A percentile compares a stretch with the other conserved stretches of the same genome.
Evolutionary conservation across 805 yeast species (phyloP).

Genomic region (Yamadazyma sp.): DNA sequence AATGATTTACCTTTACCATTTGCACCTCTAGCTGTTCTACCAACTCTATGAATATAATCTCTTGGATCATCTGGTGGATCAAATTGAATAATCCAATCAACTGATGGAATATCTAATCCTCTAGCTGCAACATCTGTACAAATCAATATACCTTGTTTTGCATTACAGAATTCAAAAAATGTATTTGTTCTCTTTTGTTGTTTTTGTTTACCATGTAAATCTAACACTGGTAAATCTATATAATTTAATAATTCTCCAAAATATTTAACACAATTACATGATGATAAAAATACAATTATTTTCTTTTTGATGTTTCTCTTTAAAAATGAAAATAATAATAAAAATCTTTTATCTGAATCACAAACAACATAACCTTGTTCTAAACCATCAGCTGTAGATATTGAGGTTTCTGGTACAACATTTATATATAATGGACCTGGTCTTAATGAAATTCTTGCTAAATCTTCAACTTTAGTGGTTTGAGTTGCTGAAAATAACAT

Average conservation of each 20-base stretch:
- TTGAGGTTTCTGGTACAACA: slow-evolving; percentile 79
- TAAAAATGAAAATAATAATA: slow-evolving; percentile 85
- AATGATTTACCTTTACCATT: slow-evolving; percentile 88
- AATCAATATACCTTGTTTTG: slow-evolving; percentile 85
- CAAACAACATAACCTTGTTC: slow-evolving; percentile 99
- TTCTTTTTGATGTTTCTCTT: slow-evolving; percentile 91
- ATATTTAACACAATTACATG: slow-evolving; percentile 96
- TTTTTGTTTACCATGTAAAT: slow-evolving; percentile 96
- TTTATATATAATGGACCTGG: slow-evolving; percentile 93
- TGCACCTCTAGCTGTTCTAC: slow-evolving; percentile 96
- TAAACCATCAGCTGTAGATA: slow-evolving; percentile 92
- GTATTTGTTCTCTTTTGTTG: slow-evolving; percentile 99
- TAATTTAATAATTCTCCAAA: slow-evolving; percentile 93
- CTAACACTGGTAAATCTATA: slow-evolving; percentile 94
- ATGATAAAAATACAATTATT: slow-evolving; percentile 89
- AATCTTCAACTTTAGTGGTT: slow-evolving; percentile 96
- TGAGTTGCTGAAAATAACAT: slow-evolving; percentile 99
- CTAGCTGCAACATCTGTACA: slow-evolving; percentile 99
- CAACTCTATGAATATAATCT: slow-evolving; percentile 98
- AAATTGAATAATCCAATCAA: slow-evolving; percentile 98
- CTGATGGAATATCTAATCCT: slow-evolving; percentile 97
- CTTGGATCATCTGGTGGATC: slow-evolving; percentile 99
- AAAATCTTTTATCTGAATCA: slow-evolving; percentile 91
- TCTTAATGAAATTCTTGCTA: slow-evolving; percentile 93
- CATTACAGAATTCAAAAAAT: slow-evolving; percentile 96